Base-by-base conservation (phyloP, 164 flowering plant genomes). In the Pachysandra terminalis region DNA sequence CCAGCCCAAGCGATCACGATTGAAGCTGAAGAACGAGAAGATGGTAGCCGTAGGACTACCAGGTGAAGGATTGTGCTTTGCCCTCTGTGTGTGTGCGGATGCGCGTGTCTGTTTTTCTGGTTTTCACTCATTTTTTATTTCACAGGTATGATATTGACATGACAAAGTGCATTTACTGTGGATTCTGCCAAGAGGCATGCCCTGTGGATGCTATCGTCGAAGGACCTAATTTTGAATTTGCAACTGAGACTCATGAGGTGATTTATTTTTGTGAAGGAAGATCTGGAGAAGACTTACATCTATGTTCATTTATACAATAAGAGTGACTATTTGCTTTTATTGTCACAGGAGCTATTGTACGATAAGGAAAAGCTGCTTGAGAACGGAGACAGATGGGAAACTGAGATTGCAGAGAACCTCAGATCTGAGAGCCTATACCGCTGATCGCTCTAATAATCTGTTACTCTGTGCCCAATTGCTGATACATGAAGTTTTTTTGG, bases 151-250 rank as follows among this genome's bases (percentile, higher is more conserved):
- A 96, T 56, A 93, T 96, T 77, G 99, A 96, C 85, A 90, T 96
- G 99, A 96, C 99, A 13, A 96, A 96, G 78, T 96, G 99, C 84
- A 96, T 96, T 65, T 96, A 93, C 80, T 93, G 99, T 79, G 98
- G 97, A 66, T 93, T 96, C 75, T 96, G 99, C 84, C 99, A 96
- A 88, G 99, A 96, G 78, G 99, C 99, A 45, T 96, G 99, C 80
- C 99, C 99, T 27, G 99, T 93, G 66, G 99, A 96, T 80, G 99
- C 98, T 65, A 93, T 96, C 77, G 99, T 96, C 25, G 99, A 96
- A 81, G 99, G 99, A 40, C 99, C 99, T n/a, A 96, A 96, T 78
- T 96, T 96, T 63, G 98, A 96, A 71, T 93, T 89, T 81, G 88
- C 98, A 12, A 96, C 99, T 0, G 99, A 93, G 72, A 96, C 99